These are phyloP conservation scores for Pholiota microspora DNA, from an alignment of 768 basidiomycete species.

Conservation along the genomic window DNA sequence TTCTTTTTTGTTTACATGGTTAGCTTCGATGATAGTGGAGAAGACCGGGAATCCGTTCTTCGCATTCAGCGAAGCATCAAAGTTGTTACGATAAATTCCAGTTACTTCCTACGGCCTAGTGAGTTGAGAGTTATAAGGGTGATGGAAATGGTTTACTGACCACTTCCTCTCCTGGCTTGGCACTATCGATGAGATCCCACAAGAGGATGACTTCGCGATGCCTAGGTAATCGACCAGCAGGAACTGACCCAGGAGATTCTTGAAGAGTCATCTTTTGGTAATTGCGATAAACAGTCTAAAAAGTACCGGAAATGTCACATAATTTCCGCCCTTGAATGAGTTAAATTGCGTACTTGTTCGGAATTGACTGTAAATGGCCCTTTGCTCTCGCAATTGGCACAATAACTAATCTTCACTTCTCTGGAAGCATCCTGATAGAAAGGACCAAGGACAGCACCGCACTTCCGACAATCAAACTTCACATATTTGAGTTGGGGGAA, in stretches of 20 bases:
- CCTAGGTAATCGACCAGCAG: conserved; percentile 93
- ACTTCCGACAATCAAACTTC: conserved; percentile 97
- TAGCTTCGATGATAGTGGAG: conserved; percentile 96
- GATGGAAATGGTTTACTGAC: conserved; percentile 41
- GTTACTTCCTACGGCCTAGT: conserved; percentile 77
- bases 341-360: conserved; percentile 65
- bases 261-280: conserved; percentile 99
- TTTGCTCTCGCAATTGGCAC: conserved; percentile 90
- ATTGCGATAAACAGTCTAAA: conserved; percentile 93
- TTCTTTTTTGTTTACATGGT: conserved; percentile 99
- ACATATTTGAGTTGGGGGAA: conserved; percentile 99
- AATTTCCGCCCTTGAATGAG: too few relatives aligned
- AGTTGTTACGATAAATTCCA: conserved; percentile 97
- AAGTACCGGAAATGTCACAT: neutral
- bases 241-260: conserved; percentile 96
- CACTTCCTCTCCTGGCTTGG: conserved; percentile 98
- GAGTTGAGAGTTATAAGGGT: neutral
- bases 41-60: conserved; percentile 99
- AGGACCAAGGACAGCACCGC: conserved; percentile 90
- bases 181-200: conserved; percentile 97
- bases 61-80: conserved; percentile 95
- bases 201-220: conserved; percentile 96
- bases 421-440: conserved; percentile 97
- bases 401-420: conserved; percentile 93
- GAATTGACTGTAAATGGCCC: conserved; percentile 97